Percentiles rank a stretch among this genome's conserved stretches.
These are phyloP conservation scores for Leccinellum rugosiceps DNA, from an alignment of 768 basidiomycete genomes.

Conservation along the genomic window DNA sequence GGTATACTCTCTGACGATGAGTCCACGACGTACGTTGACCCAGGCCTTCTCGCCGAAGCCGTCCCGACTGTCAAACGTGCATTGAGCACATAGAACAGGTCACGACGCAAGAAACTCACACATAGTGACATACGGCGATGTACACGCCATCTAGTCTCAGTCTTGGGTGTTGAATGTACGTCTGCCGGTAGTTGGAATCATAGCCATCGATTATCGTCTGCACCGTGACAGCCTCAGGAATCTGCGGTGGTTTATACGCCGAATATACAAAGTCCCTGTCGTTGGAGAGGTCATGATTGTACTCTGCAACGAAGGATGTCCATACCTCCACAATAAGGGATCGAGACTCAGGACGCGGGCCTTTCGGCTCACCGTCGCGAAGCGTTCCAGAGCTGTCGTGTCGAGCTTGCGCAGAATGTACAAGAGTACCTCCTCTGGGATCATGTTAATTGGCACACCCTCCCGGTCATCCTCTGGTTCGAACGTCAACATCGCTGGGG, in stretches of 20 bases:
- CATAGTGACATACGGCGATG: conserved; percentile 87
- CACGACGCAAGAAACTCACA: conserved; percentile 44
- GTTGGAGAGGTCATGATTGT: conserved; percentile 6
- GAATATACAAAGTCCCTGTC: conserved; percentile 57
- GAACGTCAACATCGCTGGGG: conserved; percentile 53
- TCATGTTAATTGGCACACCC: conserved; percentile 47
- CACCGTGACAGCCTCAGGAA: conserved; percentile 51
- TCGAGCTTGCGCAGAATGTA: conserved; percentile 66
- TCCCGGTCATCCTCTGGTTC: conserved; percentile 65
- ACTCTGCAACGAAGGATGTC: not conserved
- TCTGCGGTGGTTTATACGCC: conserved; percentile 76
- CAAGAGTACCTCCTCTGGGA: conserved; percentile 79
- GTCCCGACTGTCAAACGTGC: conserved; percentile 32
- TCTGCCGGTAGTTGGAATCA: conserved; percentile 63
- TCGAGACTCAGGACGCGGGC: conserved; percentile 73
- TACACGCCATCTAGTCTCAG: conserved; percentile 86
- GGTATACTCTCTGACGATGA: not conserved
- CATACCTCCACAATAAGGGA: conserved; percentile 72
- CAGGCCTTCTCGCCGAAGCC: conserved; percentile 83
- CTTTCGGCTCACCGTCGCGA: conserved; percentile 70
- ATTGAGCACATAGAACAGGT: conserved; percentile 1
- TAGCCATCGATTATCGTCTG: conserved; percentile 50
- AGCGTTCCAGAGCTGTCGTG: conserved; percentile 67
- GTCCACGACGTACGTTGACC: conserved; percentile 64
- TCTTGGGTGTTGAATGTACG: conserved; percentile 82